Evolutionary conservation across 1,284 basidiomycete species (phyloP), one percentile per base, ranked within the genome.

Genomic region (Kwoniella shivajii): DNA sequence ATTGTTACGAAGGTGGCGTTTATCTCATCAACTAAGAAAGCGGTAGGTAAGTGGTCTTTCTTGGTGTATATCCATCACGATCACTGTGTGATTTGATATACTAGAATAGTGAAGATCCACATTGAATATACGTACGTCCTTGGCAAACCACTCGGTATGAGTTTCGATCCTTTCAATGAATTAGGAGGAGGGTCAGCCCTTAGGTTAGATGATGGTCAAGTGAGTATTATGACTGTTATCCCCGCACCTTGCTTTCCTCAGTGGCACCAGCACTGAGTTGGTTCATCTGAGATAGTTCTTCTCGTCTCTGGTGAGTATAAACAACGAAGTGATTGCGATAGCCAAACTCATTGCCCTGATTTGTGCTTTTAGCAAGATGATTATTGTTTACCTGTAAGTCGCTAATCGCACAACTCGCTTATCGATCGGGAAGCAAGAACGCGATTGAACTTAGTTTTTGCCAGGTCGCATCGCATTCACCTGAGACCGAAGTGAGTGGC

Each of bases 331-430:
- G n/a, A n/a, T n/a, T n/a, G n/a, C n/a, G n/a, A n/a, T n/a, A n/a
- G n/a, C n/a, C n/a, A n/a, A n/a, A n/a, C n/a, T n/a, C n/a, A n/a
- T n/a, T n/a, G n/a, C n/a, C n/a, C n/a, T n/a, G n/a, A n/a, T n/a
- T n/a, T n/a, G n/a, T n/a, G n/a, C n/a, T n/a, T n/a, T 20, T 27
- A 51, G 50, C 50, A 51, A 51, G 50, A 51, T 22, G 50, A 51
- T 22, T 51, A 51, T 36, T 51, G 50, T 27, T 13, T 51, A 34
- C 50, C 50, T n/a, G 50, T 51, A 24, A 14, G 50, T 43, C 26
- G 22, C n/a, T 7, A 3, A 26, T 27, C 14, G n/a, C 10, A 30
- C 9, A 11, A 13, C 26, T 29, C n/a, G n/a, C n/a, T n/a, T n/a
- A n/a, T n/a, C n/a, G n/a, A n/a, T n/a, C 7, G 16, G n/a, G 16